Evolutionary conservation across 495 filamentous ascomycete genomes (phyloP).

Genomic region (Penicillium parvum): DNA sequence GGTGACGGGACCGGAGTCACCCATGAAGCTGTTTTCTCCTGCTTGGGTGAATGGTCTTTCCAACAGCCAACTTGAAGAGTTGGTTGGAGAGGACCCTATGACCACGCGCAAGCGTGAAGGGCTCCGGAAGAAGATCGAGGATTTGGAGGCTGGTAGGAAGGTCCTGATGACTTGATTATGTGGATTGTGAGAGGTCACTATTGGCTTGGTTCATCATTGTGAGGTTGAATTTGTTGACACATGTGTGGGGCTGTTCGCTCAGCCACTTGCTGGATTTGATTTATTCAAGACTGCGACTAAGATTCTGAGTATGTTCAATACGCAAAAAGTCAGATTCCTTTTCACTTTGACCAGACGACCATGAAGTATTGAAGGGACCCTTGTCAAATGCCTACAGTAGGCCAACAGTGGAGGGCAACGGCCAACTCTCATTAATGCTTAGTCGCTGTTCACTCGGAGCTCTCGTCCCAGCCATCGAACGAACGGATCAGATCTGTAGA

Average conservation of each 20-base stretch:
- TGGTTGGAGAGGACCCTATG: conserved; percentile 44
- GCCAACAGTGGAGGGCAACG: no score
- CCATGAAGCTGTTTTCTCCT: conserved; percentile 33
- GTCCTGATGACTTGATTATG: not conserved
- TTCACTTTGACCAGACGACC: no score
- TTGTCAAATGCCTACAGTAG: no score
- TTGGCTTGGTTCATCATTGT: no score
- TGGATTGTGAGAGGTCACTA: not conserved
- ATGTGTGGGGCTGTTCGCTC: no score
- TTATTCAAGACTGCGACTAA: no score
- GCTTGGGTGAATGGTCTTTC: conserved; percentile 32
- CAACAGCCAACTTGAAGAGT: conserved; percentile 33
- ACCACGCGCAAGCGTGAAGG: conserved; percentile 27
- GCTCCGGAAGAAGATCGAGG: conserved; percentile 35
- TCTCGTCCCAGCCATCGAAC: conserved; percentile 32
- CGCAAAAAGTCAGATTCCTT: no score
- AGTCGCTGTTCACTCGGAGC: conserved; percentile 7
- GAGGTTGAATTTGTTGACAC: no score
- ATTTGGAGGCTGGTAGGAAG: conserved; percentile 20
- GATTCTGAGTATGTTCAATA: no score
- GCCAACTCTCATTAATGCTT: no score
- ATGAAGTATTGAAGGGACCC: no score
- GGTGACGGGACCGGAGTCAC: conserved; percentile 27
- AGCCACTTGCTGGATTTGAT: no score
- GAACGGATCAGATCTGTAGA: conserved; percentile 36